Base-by-base conservation (phyloP, 2,329 filamentous ascomycete species). In the Botrytis fragariae region DNA sequence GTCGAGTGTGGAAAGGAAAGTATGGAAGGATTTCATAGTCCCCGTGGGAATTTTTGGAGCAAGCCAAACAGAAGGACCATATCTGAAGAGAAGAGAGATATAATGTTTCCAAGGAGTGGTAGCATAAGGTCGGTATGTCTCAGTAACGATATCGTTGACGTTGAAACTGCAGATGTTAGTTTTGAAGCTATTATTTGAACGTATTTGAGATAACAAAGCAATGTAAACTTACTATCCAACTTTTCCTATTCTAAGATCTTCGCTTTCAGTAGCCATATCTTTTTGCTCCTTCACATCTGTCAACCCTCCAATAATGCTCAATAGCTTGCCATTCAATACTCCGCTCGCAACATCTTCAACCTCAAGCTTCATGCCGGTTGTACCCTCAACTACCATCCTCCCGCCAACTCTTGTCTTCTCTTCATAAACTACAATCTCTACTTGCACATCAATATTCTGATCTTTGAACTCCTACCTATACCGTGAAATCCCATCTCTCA, bases 341-440 rank as follows among this genome's bases (percentile, higher is more conserved):
- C 69, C 69, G 35, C 60, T 32, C 22, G 62, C 62, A 32, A 72
- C 45, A 72, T 72, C 69, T 45, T 72, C 69, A 12, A 65, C 60
- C 42, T 72, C 69, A 51, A 72, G 44, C 1, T 14, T 45, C 37
- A 51, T 32, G 10, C 25, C 14, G 18, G 12, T 32, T 29, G 18
- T 7, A 54, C 16, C 25, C 44, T 67, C 63, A 29, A 72, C 10
- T 4, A 57, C 61, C 69, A 72, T 72, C 29, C 69, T 72, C 14
- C 69, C 69, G 3, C 69, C 69, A 44, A 65, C 32, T n/a, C 60
- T 57, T 3, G 4, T 16, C 18, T 72, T 72, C n/a, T 72, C 60
- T 14, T 72, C 69, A 37, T n/a, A 65, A 44, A 72, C 32, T 3
- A 72, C 22, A 44, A 72, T 42, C n/a, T 65, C 60, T 35, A 72